Conservation (phyloP, 768 basidiomycete genomes). For the Boletus rufocinnamomeus region DNA sequence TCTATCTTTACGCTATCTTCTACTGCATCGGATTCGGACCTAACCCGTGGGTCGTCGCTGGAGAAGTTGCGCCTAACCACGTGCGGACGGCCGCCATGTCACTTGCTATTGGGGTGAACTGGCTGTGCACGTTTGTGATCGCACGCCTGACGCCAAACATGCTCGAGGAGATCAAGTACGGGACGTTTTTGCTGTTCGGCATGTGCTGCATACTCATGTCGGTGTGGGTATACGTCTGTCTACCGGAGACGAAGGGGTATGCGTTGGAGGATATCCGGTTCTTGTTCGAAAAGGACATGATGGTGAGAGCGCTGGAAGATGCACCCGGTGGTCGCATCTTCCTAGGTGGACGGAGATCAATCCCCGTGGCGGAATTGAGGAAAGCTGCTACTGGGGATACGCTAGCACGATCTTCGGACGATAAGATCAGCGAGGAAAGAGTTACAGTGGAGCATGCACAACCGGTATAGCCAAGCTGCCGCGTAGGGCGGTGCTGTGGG, state of each 20-base stretch:
- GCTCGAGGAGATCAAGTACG: conserved; percentile 34
- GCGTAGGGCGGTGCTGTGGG: not conserved
- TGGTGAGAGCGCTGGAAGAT: conserved; percentile 37
- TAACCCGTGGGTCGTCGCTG: conserved; percentile 34
- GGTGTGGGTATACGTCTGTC: conserved; percentile 38
- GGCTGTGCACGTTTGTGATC: conserved; percentile 41
- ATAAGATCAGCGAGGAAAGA: not conserved
- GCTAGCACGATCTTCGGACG: not conserved
- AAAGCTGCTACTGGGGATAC: not conserved
- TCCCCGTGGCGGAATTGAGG: conserved; percentile 32
- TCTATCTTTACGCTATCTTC: conserved; percentile 41
- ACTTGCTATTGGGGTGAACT: conserved; percentile 36
- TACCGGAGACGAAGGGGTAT: conserved; percentile 45
- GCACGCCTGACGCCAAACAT: conserved; percentile 41
- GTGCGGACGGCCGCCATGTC: conserved; percentile 39
- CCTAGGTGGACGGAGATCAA: conserved; percentile 27
- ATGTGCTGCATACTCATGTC: conserved; percentile 36
- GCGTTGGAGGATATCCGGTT: conserved; percentile 42
- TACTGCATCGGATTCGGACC: conserved; percentile 38
- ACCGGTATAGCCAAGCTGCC: not conserved
- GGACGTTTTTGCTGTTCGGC: conserved; percentile 39
- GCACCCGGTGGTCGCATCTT: conserved; percentile 38
- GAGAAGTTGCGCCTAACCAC: conserved; percentile 42
- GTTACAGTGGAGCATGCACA: not conserved
- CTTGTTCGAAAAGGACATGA: conserved; percentile 38